Percentiles rank a stretch among this genome's conserved stretches.
These are phyloP conservation scores for Nannizzia gypsea DNA, from an alignment of 2,329 filamentous ascomycete genomes.

Conservation along the genomic window DNA sequence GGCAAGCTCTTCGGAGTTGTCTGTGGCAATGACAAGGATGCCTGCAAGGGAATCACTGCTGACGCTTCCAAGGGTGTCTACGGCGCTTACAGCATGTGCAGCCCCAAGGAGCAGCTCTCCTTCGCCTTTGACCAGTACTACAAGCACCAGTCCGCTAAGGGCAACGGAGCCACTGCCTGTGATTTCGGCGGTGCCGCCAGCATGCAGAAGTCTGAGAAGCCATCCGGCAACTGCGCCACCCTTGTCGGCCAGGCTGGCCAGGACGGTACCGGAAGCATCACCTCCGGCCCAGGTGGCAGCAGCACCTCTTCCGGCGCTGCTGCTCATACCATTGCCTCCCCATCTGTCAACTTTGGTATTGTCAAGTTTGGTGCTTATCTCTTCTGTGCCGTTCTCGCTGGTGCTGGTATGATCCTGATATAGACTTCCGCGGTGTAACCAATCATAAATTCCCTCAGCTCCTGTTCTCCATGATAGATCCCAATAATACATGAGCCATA, in stretches of 20 bases:
- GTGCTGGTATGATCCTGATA: conserved; percentile 38
- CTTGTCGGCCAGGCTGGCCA: conserved; percentile 32
- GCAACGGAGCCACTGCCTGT: conserved; percentile 29
- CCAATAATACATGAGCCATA: not conserved
- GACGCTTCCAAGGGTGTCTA: conserved; percentile 33
- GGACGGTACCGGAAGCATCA: conserved; percentile 30
- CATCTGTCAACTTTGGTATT: conserved; percentile 29
- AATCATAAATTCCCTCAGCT: not conserved
- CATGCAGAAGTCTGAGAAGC: conserved; percentile 23
- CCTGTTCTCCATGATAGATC: not conserved
- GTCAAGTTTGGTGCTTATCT: conserved; percentile 35
- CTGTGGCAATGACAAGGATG: conserved; percentile 28
- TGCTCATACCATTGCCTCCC: conserved; percentile 20
- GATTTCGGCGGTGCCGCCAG: conserved; percentile 33
- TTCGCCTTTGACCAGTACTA: conserved; percentile 37
- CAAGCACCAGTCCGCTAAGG: conserved; percentile 24
- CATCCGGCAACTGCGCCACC: conserved; percentile 27
- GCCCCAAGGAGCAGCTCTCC: conserved; percentile 31
- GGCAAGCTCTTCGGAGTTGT: conserved; percentile 52
- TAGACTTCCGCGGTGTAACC: conserved; percentile 20
- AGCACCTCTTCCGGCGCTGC: conserved; percentile 22
- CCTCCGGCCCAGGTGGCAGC: conserved; percentile 21
- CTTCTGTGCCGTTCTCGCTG: conserved; percentile 33
- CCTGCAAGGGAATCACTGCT: conserved; percentile 29
- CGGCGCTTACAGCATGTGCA: conserved; percentile 39